phyloP scores from a whole-genome alignment of 2,329 filamentous ascomycete species.

The Bretziella fagacearum region DNA sequence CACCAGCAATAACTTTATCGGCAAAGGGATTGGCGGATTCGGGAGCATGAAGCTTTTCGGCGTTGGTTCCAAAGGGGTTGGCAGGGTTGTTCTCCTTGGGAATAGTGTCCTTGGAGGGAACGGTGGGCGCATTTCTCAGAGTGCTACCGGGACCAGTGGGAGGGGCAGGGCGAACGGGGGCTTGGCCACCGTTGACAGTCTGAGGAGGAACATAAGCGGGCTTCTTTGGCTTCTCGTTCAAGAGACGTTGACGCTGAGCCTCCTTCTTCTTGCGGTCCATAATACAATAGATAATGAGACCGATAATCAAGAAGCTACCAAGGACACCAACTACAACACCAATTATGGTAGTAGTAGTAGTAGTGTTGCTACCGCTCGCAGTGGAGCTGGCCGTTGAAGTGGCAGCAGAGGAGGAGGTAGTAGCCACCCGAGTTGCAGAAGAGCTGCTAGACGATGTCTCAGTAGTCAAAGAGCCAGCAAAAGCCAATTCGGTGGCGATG shows the following conservation, averaged over 20 bases:
- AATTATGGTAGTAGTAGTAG: constrained; percentile 40
- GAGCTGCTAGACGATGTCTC: constrained; percentile 16
- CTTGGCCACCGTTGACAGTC: constrained; percentile 5
- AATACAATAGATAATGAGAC: constrained; percentile 53
- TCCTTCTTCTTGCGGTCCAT: constrained; percentile 56
- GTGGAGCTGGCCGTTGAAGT: constrained; percentile 9
- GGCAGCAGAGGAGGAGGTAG: constrained; percentile 13
- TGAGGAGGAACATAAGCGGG: neutral
- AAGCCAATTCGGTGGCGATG: constrained; percentile 14
- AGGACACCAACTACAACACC: constrained; percentile 75
- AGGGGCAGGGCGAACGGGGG: constrained; percentile 10
- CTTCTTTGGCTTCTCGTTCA: constrained; percentile 13
- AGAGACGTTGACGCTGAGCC: constrained; percentile 30
- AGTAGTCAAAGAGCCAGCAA: constrained; percentile 16
- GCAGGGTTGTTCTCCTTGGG: constrained; percentile 31
- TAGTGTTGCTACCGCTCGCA: constrained; percentile 17
- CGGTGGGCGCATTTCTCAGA: constrained; percentile 5
- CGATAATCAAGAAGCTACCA: constrained; percentile 47
- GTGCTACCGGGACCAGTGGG: constrained; percentile 13
- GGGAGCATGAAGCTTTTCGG: constrained; percentile 23
- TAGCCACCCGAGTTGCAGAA: too few relatives aligned
- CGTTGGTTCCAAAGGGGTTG: constrained; percentile 55
- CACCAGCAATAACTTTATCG: constrained; percentile 27
- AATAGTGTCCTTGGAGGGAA: constrained; percentile 10
- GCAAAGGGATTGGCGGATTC: constrained; percentile 44